These are phyloP conservation scores for Yamadazyma aaseri DNA, from an alignment of 1,139 yeast species.

Conservation along the genomic window DNA sequence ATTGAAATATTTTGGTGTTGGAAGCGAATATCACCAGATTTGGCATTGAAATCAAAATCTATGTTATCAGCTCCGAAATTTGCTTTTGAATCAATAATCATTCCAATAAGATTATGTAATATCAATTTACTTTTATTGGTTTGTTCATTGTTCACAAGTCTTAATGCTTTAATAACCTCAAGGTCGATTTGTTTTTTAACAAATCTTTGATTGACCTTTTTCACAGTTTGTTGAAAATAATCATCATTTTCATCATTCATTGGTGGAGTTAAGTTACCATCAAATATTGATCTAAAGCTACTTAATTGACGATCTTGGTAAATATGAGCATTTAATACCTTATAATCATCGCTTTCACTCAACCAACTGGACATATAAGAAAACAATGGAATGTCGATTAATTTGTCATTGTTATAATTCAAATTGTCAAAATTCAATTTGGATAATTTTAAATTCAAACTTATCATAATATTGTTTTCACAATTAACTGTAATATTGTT, in stretches of 20 bases:
- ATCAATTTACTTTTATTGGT: neutral
- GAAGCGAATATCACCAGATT: conserved; percentile 5
- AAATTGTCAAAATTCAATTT: conserved; percentile 15
- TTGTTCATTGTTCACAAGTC: conserved; percentile 3
- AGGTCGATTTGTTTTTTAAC: conserved; percentile 14
- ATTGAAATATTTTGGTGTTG: neutral
- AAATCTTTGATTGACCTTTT: conserved; percentile 6
- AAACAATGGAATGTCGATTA: conserved; percentile 16
- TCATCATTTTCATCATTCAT: conserved; percentile 8
- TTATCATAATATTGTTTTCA: conserved; percentile 15
- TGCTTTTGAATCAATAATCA: neutral
- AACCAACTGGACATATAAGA: conserved; percentile 17
- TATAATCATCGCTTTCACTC: conserved; percentile 18
- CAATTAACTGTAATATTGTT: conserved; percentile 13
- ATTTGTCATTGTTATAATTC: conserved; percentile 11
- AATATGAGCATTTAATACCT: conserved; percentile 14
- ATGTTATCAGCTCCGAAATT: neutral
- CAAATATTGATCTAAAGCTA: conserved; percentile 9
- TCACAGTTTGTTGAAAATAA: conserved; percentile 2
- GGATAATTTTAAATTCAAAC: conserved; percentile 13
- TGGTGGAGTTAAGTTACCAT: conserved; percentile 18
- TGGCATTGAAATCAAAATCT: neutral
- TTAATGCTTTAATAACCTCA: conserved; percentile 13
- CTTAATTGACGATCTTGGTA: conserved; percentile 11
- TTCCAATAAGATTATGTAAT: neutral